These are phyloP conservation scores for Claviceps humidiphila DNA, from an alignment of 2,329 filamentous ascomycete genomes.

Conservation along the genomic window DNA sequence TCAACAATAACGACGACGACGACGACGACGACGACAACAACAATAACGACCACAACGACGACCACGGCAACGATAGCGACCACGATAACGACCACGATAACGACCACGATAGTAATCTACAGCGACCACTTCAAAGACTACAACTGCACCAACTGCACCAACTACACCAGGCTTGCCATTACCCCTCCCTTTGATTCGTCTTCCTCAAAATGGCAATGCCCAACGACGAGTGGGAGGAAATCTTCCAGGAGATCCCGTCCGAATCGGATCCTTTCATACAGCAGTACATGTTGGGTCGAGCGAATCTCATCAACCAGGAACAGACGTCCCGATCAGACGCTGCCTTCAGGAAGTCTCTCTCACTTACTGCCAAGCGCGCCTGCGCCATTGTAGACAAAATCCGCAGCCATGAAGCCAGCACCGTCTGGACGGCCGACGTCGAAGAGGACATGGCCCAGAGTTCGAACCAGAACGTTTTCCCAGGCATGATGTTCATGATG, in stretches of 20 bases:
- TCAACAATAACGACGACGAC: no score
- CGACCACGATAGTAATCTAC: no score
- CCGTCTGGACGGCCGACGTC: slow-evolving; percentile 62
- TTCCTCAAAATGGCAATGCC: slow-evolving; percentile 25
- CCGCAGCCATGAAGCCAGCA: slow-evolving; percentile 60
- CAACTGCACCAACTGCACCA: no score
- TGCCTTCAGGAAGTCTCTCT: slow-evolving; percentile 60
- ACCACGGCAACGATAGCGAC: no score
- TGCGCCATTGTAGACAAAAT: slow-evolving; percentile 70
- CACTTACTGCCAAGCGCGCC: slow-evolving; percentile 65
- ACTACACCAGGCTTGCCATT: no score
- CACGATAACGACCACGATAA: no score
- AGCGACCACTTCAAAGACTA: no score
- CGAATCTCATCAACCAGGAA: slow-evolving; percentile 67
- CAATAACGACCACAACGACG: no score
- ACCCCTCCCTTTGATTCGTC: not conserved
- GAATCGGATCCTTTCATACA: slow-evolving; percentile 63
- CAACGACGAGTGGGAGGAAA: slow-evolving; percentile 46
- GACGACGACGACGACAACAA: no score
- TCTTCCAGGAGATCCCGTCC: slow-evolving; percentile 41
- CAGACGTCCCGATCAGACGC: slow-evolving; percentile 64
- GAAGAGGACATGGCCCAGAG: slow-evolving; percentile 56
- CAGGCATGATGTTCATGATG: slow-evolving; percentile 86
- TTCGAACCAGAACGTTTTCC: slow-evolving; percentile 53
- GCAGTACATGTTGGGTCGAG: slow-evolving; percentile 65